phyloP scores from a whole-genome alignment of 169 alveolate species.

The Plasmodium billcollinsi region DNA sequence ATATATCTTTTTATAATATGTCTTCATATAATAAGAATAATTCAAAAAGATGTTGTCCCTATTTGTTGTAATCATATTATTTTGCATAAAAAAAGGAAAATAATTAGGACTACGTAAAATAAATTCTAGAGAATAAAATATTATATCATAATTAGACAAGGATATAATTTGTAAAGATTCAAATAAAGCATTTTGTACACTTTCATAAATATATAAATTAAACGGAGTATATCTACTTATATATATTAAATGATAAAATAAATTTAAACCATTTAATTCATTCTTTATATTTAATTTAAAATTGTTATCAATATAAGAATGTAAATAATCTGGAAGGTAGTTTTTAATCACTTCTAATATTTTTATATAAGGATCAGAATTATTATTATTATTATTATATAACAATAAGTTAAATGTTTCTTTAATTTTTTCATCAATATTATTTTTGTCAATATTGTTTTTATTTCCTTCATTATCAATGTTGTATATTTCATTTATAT shows the following conservation, averaged over 20 bases:
- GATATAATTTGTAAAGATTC: background rate
- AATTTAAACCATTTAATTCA: background rate
- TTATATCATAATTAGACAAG: slow-evolving; percentile 1
- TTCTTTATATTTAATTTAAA: slow-evolving; percentile 5
- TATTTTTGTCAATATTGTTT: too few relatives aligned
- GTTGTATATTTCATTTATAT: background rate
- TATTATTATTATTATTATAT: too few relatives aligned
- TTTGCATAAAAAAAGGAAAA: background rate
- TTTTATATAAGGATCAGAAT: background rate
- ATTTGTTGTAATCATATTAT: background rate
- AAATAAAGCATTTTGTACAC: background rate
- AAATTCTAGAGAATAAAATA: background rate
- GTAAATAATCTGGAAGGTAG: slow-evolving; percentile 2
- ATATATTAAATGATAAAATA: slow-evolving; percentile 9
- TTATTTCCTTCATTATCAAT: background rate
- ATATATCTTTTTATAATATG: slow-evolving; percentile 5
- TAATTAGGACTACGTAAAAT: background rate
- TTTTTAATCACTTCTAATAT: background rate
- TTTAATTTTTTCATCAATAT: background rate
- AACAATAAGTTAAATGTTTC: background rate
- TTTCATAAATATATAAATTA: slow-evolving; percentile 4
- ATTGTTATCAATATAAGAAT: slow-evolving; percentile 19
- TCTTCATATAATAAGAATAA: slow-evolving; percentile 5
- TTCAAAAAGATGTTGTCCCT: background rate
- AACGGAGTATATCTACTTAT: background rate